Evolutionary conservation across 345 rosid species (phyloP), one percentile per base, ranked within the genome.

Genomic region (Garcia nutans): DNA sequence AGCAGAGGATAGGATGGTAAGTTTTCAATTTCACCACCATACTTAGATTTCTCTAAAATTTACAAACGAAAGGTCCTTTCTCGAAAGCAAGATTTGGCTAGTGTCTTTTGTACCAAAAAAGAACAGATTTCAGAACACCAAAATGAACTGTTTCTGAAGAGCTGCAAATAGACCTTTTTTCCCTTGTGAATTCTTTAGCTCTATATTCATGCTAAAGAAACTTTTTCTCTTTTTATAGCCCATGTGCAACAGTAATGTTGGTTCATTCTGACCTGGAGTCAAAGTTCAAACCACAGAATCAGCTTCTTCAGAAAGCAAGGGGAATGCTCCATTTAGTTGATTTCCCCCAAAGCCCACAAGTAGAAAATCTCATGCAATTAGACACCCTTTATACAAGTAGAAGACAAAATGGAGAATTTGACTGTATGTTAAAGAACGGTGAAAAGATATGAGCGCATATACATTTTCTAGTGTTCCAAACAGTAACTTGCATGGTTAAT

Each of bases 401-500:
- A 41, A 65, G 50, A 2, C 13, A 5, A 16, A 65, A 41, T 10
- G 45, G 26, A 37, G 11, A 41, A 10, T 37, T 42, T 10, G 69
- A 65, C 50, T 7, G 10, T 65, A 8, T 2, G 4, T 65, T 65
- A 33, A 9, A 65, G 10, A 41, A 42, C 42, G 69, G 69, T 41
- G 47, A 12, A 28, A 37, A 37, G 41, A 41, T 20, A 67, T 16
- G 17, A 52, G 45, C 24, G 15, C 41, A 52, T 13, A 37, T 8
- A 2, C n/a, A 24, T 60, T 68, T 68, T 2, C 37, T 68, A 16
- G 9, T 26, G 73, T 37, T 37, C 52, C 20, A 26, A 28, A 54
- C 47, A 63, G 66, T 60, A 56, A 58, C 66, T 37, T 70, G 42
- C 56, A 67, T 17, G 41, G 76, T 56, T 74, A 65, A 57, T 37